Base-by-base conservation (phyloP, 495 filamentous ascomycete genomes). In the Xylaria intraflava region DNA sequence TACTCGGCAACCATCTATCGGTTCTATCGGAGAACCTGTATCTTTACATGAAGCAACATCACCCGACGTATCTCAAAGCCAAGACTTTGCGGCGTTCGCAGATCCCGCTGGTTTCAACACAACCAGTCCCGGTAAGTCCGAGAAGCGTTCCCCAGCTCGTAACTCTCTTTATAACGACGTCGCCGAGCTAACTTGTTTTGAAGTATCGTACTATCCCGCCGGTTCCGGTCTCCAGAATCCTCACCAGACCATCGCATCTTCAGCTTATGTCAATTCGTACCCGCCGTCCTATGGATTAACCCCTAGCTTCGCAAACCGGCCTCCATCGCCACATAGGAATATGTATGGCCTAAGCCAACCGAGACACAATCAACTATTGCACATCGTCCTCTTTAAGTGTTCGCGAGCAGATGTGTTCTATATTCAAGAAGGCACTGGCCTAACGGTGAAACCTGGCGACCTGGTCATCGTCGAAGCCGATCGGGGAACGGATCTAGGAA, bases 401-500 rank as follows among this genome's bases (percentile, higher is more conserved):
- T 84, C 85, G 20, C 83, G 93, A 51, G 89, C 90, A 40, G 94
- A 96, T 61, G 89, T 97, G 17, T 98, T 96, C 67, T 96, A 95
- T 66, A 86, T 96, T 49, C 90, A 93, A 67, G 90, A 96, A 67
- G 90, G 90, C 40, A 96, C 90, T 11, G 94, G 94, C 2, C 77
- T 98, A 24, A 86, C 88, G 46, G 86, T 96, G 47, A 92, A 90
- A 53, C 80, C 80, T 26, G 94, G 94, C 29, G 93, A 98, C 65
- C 72, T 97, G 49, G 94, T 98, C 46, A 96, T 97, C 56, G 91
- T 96, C 27, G 93, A 98, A 70, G 93, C 93, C 12, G 93, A 98
- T 65, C 88, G 93, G 49, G 93, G 93, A 17, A 94, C 88, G 8
- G 94, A 98, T 64, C 81, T 98, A 50, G 94, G 93, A 8, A 95